Evolutionary conservation across 2,329 filamentous ascomycete species (phyloP).

Genomic region (Cadophora malorum): DNA sequence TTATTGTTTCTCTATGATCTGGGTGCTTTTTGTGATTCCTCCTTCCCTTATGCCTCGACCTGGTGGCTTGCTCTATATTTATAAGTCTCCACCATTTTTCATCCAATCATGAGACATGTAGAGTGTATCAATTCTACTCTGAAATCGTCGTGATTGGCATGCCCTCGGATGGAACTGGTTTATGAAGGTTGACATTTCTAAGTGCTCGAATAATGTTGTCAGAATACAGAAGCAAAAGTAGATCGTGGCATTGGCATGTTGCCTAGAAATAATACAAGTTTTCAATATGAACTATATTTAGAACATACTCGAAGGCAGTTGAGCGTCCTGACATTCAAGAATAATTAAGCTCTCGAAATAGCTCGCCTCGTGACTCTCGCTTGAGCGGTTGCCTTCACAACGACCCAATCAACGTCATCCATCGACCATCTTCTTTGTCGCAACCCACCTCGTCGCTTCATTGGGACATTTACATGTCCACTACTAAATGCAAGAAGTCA

Average conservation of each 20-base stretch:
- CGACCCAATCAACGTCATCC: conserved; percentile 12
- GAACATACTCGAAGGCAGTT: neutral
- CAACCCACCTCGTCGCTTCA: neutral
- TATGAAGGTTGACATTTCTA: neutral
- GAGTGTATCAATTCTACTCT: neutral
- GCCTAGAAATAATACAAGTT: neutral
- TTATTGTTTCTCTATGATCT: neutral
- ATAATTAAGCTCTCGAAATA: neutral
- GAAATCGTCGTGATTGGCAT: neutral
- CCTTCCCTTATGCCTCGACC: neutral
- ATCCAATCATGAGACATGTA: neutral
- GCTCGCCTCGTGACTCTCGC: conserved; percentile 11
- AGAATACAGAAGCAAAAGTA: neutral
- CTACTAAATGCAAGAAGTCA: neutral
- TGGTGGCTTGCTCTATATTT: neutral
- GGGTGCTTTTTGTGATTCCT: neutral
- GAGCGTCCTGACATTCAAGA: neutral
- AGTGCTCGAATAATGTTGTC: neutral
- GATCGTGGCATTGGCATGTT: neutral
- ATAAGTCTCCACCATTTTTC: neutral
- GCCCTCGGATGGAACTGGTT: neutral
- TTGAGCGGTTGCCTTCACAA: conserved; percentile 17
- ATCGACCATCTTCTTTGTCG: neutral
- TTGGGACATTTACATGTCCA: neutral
- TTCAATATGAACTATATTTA: no score